phyloP scores from a whole-genome alignment of 768 basidiomycete species.

The Leccinum imitatum region DNA sequence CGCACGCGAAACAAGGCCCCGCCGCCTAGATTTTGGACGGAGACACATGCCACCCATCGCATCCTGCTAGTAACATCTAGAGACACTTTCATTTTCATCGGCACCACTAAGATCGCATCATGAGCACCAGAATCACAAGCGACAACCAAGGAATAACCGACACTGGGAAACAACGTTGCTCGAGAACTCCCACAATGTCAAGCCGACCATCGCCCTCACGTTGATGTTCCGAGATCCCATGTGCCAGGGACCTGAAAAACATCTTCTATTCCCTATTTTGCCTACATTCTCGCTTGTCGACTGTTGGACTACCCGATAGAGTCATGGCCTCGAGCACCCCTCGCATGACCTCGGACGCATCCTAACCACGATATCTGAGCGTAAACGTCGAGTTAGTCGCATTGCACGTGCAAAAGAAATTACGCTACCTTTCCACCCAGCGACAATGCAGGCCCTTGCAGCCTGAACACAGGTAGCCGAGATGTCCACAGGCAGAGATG shows the following conservation, averaged over 20 bases:
- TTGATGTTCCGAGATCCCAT: too few species aligned
- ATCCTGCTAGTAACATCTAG: too few species aligned
- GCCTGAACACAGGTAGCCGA: not conserved
- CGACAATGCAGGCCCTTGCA: constrained; percentile 1
- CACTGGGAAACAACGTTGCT: not conserved
- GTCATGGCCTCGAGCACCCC: too few species aligned
- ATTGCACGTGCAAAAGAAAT: not conserved
- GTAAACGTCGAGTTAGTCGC: not conserved
- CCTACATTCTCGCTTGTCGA: too few species aligned
- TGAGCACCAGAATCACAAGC: not conserved
- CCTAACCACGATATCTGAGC: too few species aligned
- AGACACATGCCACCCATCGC: too few species aligned
- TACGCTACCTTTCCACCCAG: constrained; percentile 6
- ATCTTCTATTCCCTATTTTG: too few species aligned
- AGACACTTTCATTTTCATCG: not conserved
- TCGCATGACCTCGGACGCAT: too few species aligned
- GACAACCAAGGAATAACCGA: not conserved
- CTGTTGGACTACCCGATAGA: too few species aligned
- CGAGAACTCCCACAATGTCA: not conserved
- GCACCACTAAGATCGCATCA: not conserved
- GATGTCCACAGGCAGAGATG: not conserved
- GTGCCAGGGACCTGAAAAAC: too few species aligned
- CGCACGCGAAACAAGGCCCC: not conserved
- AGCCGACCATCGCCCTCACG: too few species aligned
- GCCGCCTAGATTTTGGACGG: too few species aligned